Base-by-base conservation (phyloP, 768 basidiomycete species). In the Tulasnella calospora region DNA sequence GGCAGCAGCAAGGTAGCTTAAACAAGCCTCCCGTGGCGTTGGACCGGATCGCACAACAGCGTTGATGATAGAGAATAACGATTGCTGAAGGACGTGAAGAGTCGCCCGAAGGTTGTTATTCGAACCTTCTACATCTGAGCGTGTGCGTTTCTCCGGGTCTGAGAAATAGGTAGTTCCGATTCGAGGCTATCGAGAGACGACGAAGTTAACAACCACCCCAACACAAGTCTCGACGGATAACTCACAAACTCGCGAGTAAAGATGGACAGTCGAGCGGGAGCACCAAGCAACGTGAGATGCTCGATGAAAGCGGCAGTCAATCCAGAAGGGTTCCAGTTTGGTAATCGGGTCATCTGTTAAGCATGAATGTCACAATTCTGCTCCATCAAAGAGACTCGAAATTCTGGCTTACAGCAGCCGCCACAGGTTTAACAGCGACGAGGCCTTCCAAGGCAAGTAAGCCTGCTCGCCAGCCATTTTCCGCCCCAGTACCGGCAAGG, bases 161-260 rank as follows among this genome's bases (percentile, higher is more conserved):
- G 94, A 90, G 84, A 98, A 99, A 82, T 96, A 98, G 0, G 89
- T 88, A 79, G 89, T 86, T 3, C 92, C 88, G 75, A 98, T 90
- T 15, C 85, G 85, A 13, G 94, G 94, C 96, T 96, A 81, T 12
- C 80, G 12, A 74, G 33, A 69, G 36, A 40, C 69, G 17, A 35
- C 23, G 1, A 33, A 47, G 73, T 69, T 44, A 19, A 46, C 33
- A 33, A 13, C n/a, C 35, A 33, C 10, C 67, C 6, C 70, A 71
- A 57, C 41, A 23, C 46, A 79, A 17, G 30, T 70, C 13, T 6
- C 33, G 15, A 35, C 23, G 35, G 61, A n/a, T 10, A 19, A 79
- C 82, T 85, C 83, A 96, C 92, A 91, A 94, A 96, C 88, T 99
- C 93, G 76, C 90, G 86, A n/a, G 91, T 89, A 83, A 97, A 98